Evolutionary conservation across 2,329 filamentous ascomycete species (phyloP), one percentile per base, ranked within the genome.

Genomic region (Acarospora socialis): DNA sequence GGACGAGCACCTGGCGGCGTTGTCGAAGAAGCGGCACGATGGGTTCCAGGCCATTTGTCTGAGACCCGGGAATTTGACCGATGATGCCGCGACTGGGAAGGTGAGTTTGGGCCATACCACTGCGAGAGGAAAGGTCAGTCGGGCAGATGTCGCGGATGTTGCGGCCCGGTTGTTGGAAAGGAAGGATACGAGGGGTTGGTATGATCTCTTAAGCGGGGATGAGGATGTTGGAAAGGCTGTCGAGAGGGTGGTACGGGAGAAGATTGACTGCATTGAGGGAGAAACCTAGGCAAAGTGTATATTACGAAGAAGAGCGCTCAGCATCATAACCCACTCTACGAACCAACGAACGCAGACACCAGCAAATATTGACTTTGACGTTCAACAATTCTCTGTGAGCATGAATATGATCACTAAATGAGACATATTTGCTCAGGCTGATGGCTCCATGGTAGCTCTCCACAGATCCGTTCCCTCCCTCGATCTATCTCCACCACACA

Each of bases 1-100:
- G 2, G 67, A 71, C 39, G 65, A 70, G 48, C 65, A 65, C 30
- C 51, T 70, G 42, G 63, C 63, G 7, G 59, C 64, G 4, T 44
- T 63, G 21, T 51, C 56, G 6, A 50, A 49, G 34, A 49, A 46
- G 41, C 48, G 55, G 14, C 48, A 49, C 30, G 37, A 39, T 7
- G 44, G 46, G 4, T 66, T 69, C 39, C 57, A 60, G 44, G 61
- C 60, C 13, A 68, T 70, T 37, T 61, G 57, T 35, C 46, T 71
- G 28, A 52, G 67, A 24, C 67, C 67, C 1, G 66, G 67, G 0
- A 45, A 43, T 3, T 42, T 71, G 52, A 61, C 53, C 3, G 62
- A 68, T 41, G 54, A 58, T 21, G 54, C 55, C n/a, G 60, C 53
- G 9, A 55, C 58, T 3, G 55, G 62, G 12, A 61, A 55, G 35